Percentiles rank a stretch among this genome's conserved stretches.
Evolutionary conservation across 2,329 filamentous ascomycete species (phyloP).

Genomic region (Plectosphaerella cucumerina): DNA sequence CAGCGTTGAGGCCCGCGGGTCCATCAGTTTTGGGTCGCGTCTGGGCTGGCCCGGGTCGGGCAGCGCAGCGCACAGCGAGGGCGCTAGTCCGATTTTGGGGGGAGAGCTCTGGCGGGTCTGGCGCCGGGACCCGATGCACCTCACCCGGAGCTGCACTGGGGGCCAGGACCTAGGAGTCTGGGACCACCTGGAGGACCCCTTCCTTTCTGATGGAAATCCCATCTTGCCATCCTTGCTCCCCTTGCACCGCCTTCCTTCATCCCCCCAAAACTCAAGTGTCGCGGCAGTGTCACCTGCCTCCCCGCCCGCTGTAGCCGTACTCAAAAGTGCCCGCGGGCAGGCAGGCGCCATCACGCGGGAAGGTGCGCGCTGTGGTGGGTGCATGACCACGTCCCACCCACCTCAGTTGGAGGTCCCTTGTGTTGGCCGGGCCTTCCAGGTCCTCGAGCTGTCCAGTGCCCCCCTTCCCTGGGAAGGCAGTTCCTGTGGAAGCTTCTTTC

Average conservation of each 20-base stretch:
- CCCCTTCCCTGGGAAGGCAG: constrained; percentile 1
- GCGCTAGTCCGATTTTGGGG: constrained; percentile 2
- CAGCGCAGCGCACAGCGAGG: background rate
- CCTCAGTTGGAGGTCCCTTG: background rate
- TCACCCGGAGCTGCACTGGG: no score
- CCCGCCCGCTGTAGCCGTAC: background rate
- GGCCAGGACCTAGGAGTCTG: no score
- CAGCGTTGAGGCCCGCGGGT: background rate
- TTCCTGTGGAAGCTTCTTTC: constrained; percentile 4
- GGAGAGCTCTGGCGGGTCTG: constrained; percentile 1
- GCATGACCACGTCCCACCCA: background rate
- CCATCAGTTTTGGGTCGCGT: constrained; percentile 1
- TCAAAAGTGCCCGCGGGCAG: background rate
- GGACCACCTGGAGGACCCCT: background rate
- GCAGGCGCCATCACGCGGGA: constrained; percentile 1
- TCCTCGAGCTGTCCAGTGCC: background rate
- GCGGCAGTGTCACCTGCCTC: background rate
- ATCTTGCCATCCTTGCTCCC: background rate
- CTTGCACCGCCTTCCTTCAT: no score
- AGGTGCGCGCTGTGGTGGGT: background rate
- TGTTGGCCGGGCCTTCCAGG: background rate
- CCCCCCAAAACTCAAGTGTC: background rate
- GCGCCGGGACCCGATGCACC: background rate
- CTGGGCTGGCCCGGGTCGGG: background rate
- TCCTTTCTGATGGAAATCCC: no score